Percentiles rank a stretch among this genome's conserved stretches.
These are phyloP conservation scores for Plasmodium gallinaceum DNA, from an alignment of 169 alveolate species.

Conservation along the genomic window DNA sequence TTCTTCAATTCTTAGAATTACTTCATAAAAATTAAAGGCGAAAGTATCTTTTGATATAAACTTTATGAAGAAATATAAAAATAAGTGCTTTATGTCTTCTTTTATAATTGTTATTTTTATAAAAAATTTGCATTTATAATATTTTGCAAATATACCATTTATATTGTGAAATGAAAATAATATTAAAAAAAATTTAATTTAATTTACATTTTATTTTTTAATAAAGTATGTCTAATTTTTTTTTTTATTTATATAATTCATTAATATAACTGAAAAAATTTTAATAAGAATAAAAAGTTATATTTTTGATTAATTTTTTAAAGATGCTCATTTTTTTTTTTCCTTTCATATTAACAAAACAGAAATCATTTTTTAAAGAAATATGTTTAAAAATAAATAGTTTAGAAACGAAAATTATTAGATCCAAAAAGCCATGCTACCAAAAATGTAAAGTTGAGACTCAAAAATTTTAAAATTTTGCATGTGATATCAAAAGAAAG, in stretches of 20 bases:
- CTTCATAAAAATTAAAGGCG: slow-evolving; percentile 38
- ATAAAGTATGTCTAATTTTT: too few relatives aligned
- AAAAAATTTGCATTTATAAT: neutral
- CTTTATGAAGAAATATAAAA: neutral
- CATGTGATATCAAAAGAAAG: slow-evolving; percentile 33
- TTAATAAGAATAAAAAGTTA: too few relatives aligned
- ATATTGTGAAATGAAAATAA: too few relatives aligned
- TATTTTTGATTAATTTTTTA: too few relatives aligned
- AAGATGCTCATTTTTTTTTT: neutral
- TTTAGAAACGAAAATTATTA: neutral
- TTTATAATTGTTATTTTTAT: slow-evolving; percentile 13
- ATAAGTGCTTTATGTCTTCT: neutral
- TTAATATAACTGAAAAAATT: too few relatives aligned
- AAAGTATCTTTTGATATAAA: neutral
- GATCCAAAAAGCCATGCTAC: slow-evolving; percentile 5
- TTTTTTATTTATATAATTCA: too few relatives aligned
- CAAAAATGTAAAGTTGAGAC: slow-evolving; percentile 14
- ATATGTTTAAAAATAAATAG: too few relatives aligned
- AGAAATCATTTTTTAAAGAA: too few relatives aligned
- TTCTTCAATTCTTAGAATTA: slow-evolving; percentile 60
- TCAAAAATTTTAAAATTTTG: slow-evolving; percentile 15
- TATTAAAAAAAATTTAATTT: too few relatives aligned
- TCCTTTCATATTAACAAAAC: neutral
- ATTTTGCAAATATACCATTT: too few relatives aligned
- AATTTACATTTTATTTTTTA: too few relatives aligned